Evolutionary conservation across 2,329 filamentous ascomycete genomes (phyloP).

Genomic region (Fusarium subglutinans): DNA sequence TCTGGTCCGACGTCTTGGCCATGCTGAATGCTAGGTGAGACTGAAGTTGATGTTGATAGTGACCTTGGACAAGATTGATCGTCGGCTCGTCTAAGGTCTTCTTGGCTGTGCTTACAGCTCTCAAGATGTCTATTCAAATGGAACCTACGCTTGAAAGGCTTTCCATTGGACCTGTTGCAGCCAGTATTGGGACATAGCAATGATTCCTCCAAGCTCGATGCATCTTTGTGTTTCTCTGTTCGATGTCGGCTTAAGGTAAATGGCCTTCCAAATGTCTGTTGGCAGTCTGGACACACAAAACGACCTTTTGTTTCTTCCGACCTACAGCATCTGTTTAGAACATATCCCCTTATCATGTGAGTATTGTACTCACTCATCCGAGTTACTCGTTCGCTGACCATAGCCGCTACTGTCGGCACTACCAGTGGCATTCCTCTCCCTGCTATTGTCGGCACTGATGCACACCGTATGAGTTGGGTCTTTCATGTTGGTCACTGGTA

Average conservation of each 20-base stretch:
- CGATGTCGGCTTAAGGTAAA: fast-evolving
- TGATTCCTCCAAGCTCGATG: neutral
- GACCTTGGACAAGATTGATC: neutral
- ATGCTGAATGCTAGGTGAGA: too few relatives aligned
- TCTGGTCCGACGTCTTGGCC: neutral
- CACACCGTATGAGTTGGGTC: fast-evolving
- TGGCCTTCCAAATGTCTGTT: neutral
- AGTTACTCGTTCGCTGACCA: neutral
- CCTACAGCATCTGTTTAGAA: neutral
- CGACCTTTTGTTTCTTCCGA: fast-evolving
- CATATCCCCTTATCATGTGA: fast-evolving
- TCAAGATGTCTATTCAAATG: neutral
- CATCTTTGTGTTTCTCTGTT: neutral
- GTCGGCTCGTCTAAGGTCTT: fast-evolving
- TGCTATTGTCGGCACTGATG: fast-evolving
- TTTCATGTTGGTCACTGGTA: fast-evolving
- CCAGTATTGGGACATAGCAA: neutral
- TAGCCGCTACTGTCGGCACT: too few relatives aligned
- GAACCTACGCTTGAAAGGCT: fast-evolving
- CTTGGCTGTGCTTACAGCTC: fast-evolving
- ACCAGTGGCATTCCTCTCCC: too few relatives aligned
- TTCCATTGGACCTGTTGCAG: neutral
- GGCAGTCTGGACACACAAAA: neutral
- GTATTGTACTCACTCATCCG: neutral
- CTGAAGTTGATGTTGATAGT: fast-evolving